phyloP scores from a whole-genome alignment of 164 flowering plant species.

The Stephania cephalantha region DNA sequence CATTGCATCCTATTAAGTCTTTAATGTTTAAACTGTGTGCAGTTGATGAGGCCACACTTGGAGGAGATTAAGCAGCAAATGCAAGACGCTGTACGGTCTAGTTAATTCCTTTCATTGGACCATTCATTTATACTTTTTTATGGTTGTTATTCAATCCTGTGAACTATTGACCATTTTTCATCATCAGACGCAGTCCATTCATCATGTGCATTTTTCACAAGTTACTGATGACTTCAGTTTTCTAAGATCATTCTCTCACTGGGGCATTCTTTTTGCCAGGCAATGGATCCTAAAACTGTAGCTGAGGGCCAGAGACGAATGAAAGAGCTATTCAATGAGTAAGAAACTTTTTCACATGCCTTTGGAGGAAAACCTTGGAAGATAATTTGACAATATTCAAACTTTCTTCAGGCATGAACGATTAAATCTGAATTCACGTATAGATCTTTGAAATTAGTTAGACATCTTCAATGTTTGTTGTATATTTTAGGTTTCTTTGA shows the following conservation, averaged over 20 bases:
- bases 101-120: not conserved
- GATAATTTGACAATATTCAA: not conserved
- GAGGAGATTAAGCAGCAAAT: slow-evolving; percentile 58
- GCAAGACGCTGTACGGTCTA: slow-evolving; percentile 37
- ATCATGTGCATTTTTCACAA: not conserved
- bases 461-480: not conserved
- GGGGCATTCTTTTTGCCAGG: slow-evolving; percentile 30
- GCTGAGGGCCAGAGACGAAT: slow-evolving; percentile 49
- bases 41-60: slow-evolving; percentile 74
- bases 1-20: not conserved
- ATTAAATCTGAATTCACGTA: not conserved
- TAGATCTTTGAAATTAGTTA: not conserved
- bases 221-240: not conserved
- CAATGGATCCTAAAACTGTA: slow-evolving; percentile 45
- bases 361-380: not conserved
- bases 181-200: not conserved
- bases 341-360: slow-evolving; percentile 27
- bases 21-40: slow-evolving; percentile 20
- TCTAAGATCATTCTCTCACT: not conserved
- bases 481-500: not conserved
- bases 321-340: slow-evolving; percentile 64
- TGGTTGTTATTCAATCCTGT: not conserved
- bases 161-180: slow-evolving; percentile 5
- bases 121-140: too few species aligned
- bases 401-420: not conserved